Percentiles rank a stretch among this genome's conserved stretches.
Conservation (phyloP, 108 stramenopile genomes). For the Cylindrotheca fusiformis region DNA sequence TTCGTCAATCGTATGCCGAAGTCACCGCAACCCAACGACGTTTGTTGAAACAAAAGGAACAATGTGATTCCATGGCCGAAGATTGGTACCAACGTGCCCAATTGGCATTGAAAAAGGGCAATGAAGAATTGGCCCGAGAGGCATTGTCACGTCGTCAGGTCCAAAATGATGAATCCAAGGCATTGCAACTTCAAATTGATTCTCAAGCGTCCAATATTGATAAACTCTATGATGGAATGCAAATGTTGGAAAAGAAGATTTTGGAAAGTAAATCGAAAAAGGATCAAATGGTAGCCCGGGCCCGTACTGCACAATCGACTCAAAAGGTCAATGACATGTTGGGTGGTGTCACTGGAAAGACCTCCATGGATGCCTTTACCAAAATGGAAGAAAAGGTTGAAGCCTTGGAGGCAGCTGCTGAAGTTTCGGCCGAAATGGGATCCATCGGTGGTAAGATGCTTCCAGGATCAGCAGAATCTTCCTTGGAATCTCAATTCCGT, state of each 20-base stretch:
- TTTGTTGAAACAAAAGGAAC: conserved; percentile 86
- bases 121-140: conserved; percentile 93
- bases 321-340: conserved; percentile 97
- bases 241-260: conserved; percentile 91
- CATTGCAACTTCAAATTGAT: conserved; percentile 76
- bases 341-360: conserved; percentile 80
- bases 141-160: conserved; percentile 88
- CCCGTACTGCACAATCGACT: conserved; percentile 92
- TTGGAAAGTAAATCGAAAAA: conserved; percentile 91
- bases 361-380: conserved; percentile 92
- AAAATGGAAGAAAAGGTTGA: conserved; percentile 98
- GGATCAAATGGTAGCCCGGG: conserved; percentile 94
- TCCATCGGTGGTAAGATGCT: conserved; percentile 45
- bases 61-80: conserved; percentile 74
- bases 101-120: conserved; percentile 88
- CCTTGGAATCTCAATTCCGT: conserved; percentile 87
- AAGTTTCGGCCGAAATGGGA: conserved; percentile 92
- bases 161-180: conserved; percentile 69
- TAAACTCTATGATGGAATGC: conserved; percentile 92
- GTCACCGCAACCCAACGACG: conserved; percentile 95
- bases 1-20: conserved; percentile 97
- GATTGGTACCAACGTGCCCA: conserved; percentile 97
- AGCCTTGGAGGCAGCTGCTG: conserved; percentile 88
- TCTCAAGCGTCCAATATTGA: conserved; percentile 74
- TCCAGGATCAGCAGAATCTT: conserved; percentile 65